Evolutionary conservation across 2,329 filamentous ascomycete species (phyloP).

Genomic region (Fusarium sp.): DNA sequence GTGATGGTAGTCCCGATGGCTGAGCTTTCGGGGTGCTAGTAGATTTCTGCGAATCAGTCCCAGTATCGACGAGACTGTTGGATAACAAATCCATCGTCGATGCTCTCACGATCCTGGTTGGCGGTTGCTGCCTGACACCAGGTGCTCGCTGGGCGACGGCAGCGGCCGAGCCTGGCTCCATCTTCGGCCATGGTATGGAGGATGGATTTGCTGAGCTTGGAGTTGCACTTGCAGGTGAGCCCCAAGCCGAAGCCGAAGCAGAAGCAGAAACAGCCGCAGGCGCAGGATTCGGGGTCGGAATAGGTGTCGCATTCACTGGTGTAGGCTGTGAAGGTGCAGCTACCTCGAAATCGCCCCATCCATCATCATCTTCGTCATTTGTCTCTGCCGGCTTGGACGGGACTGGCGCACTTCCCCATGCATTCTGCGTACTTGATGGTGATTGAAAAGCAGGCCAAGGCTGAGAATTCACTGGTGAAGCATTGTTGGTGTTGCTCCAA

Average conservation of each 20-base stretch:
- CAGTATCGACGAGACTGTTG: constrained; percentile 63
- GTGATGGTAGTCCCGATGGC: constrained; percentile 10
- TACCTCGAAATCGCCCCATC: constrained; percentile 76
- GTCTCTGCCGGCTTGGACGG: constrained; percentile 38
- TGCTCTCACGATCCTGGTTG: constrained; percentile 56
- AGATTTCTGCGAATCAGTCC: constrained; percentile 20
- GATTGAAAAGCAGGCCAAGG: constrained; percentile 52
- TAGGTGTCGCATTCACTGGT: constrained; percentile 29
- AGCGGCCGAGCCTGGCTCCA: constrained; percentile 14
- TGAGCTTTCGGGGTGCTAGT: constrained; percentile 10
- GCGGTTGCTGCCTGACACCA: constrained; percentile 21
- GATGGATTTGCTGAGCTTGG: constrained; percentile 26
- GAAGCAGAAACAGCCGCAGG: constrained; percentile 17
- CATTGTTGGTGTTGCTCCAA: constrained; percentile 37
- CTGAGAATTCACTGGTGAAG: constrained; percentile 32
- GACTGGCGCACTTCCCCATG: constrained; percentile 35
- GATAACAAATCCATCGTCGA: constrained; percentile 66
- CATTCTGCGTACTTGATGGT: constrained; percentile 36
- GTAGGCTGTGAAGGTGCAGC: constrained; percentile 55
- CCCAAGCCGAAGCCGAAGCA: constrained; percentile 33
- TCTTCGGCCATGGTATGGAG: constrained; percentile 38
- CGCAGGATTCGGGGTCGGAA: constrained; percentile 11
- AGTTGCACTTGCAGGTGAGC: constrained; percentile 10
- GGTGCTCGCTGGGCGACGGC: constrained; percentile 15
- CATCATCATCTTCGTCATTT: constrained; percentile 68